Conservation (phyloP, 2,329 filamentous ascomycete genomes). For the Aspergillus clavatus region DNA sequence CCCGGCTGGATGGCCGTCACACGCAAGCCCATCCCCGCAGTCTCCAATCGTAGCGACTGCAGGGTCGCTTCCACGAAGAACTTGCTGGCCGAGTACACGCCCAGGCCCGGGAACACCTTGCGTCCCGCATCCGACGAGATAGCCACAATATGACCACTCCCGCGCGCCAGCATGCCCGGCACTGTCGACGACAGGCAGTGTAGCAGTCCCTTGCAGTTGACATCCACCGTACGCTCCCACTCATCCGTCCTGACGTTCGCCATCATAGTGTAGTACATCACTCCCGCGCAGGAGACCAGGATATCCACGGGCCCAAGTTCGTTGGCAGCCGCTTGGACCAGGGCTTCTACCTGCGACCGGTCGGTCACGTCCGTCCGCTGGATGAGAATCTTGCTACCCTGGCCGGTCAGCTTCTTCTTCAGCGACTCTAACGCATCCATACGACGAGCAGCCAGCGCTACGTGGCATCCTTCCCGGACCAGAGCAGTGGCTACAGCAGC, state of each 20-base stretch:
- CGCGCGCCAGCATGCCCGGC: conserved; percentile 65
- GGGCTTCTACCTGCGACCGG: conserved; percentile 59
- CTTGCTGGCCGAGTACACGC: conserved; percentile 77
- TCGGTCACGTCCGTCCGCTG: conserved; percentile 70
- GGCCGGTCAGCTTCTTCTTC: conserved; percentile 55
- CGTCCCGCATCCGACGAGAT: conserved; percentile 79
- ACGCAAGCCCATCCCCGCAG: conserved; percentile 65
- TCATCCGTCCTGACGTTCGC: conserved; percentile 67
- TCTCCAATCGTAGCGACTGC: conserved; percentile 70
- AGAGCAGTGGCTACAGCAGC: conserved; percentile 67
- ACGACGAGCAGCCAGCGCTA: conserved; percentile 68
- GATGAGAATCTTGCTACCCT: conserved; percentile 61
- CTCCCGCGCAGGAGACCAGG: conserved; percentile 72
- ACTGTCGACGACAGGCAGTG: conserved; percentile 67
- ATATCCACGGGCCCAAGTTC: conserved; percentile 71
- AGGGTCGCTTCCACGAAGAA: conserved; percentile 81
- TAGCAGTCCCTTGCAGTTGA: conserved; percentile 79
- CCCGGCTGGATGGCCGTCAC: conserved; percentile 74
- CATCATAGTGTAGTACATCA: conserved; percentile 91
- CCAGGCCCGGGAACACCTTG: conserved; percentile 75
- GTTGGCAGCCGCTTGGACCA: conserved; percentile 55
- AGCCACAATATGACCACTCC: conserved; percentile 68
- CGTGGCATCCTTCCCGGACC: conserved; percentile 64
- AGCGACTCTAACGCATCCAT: conserved; percentile 63
- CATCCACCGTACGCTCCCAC: conserved; percentile 77